Percentiles rank a stretch among this genome's conserved stretches.
Conservation (phyloP, 768 basidiomycete genomes). For the Russula brevipes region DNA sequence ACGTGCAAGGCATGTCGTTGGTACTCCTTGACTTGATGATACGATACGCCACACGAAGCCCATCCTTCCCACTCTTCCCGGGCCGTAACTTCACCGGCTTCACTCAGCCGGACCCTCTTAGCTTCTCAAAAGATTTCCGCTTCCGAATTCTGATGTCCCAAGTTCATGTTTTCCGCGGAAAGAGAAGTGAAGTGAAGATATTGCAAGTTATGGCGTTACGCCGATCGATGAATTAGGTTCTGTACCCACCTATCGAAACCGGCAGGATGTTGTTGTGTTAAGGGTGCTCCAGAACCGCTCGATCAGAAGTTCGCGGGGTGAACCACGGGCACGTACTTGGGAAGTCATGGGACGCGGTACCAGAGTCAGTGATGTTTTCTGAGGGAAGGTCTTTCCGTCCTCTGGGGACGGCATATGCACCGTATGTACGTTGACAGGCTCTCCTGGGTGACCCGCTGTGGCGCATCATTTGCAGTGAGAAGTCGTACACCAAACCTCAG, state of each 20-base stretch:
- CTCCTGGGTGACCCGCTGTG: constrained; percentile 3
- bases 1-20: too few species aligned
- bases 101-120: too few species aligned
- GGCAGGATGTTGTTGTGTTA: neutral
- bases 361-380: neutral
- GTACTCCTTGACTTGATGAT: too few species aligned
- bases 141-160: too few species aligned
- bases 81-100: too few species aligned
- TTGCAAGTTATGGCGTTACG: too few species aligned
- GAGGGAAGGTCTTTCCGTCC: neutral
- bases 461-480: neutral
- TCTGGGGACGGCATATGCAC: too few species aligned
- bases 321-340: neutral
- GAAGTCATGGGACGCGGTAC: neutral
- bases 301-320: neutral
- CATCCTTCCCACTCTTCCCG: too few species aligned
- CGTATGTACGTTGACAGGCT: neutral
- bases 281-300: neutral
- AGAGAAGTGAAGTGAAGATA: too few species aligned
- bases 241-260: neutral
- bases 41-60: too few species aligned
- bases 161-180: too few species aligned
- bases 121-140: too few species aligned
- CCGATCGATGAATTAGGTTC: neutral
- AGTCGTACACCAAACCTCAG: neutral